A percentile compares a stretch with the other conserved stretches of the same genome.
Evolutionary conservation across 306 rosid genomes (phyloP).

Genomic region (Morella rubra): DNA sequence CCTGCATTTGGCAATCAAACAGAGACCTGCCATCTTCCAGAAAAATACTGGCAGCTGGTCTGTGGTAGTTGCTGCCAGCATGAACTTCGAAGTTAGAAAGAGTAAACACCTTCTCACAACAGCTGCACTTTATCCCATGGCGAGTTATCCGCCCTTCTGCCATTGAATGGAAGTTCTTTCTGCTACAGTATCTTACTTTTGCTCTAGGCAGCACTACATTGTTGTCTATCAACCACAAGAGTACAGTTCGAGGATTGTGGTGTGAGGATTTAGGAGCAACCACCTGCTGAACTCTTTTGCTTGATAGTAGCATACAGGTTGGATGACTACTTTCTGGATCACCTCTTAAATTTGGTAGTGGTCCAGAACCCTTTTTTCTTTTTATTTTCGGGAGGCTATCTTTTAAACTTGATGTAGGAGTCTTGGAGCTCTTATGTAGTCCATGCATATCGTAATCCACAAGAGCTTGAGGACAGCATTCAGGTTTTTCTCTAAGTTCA

Average conservation of each 20-base stretch:
- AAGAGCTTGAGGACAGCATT: conserved; percentile 44
- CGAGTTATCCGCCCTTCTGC: conserved; percentile 60
- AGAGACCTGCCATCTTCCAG: conserved; percentile 69
- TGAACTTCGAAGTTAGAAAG: conserved; percentile 54
- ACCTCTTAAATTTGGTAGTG: conserved; percentile 12
- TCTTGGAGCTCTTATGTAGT: neutral
- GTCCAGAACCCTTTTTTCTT: conserved; percentile 17
- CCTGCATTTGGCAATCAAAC: conserved; percentile 52
- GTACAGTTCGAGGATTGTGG: conserved; percentile 54
- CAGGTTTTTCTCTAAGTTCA: conserved; percentile 20
- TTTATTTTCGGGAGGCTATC: conserved; percentile 28
- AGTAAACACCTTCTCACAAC: conserved; percentile 55
- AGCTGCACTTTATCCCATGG: conserved; percentile 75
- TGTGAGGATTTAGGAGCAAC: conserved; percentile 39
- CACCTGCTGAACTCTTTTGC: conserved; percentile 57
- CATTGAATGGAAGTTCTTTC: conserved; percentile 25
- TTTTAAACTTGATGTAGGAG: conserved; percentile 18
- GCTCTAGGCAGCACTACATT: conserved; percentile 61
- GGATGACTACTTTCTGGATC: conserved; percentile 12
- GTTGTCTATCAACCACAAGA: conserved; percentile 85
- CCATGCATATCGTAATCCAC: conserved; percentile 36
- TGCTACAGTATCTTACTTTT: conserved; percentile 50
- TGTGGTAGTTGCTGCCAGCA: conserved; percentile 46
- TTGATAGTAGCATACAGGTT: conserved; percentile 45
- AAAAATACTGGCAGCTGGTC: conserved; percentile 53